phyloP scores from a whole-genome alignment of 2,329 filamentous ascomycete genomes.

The Coniella vitis region DNA sequence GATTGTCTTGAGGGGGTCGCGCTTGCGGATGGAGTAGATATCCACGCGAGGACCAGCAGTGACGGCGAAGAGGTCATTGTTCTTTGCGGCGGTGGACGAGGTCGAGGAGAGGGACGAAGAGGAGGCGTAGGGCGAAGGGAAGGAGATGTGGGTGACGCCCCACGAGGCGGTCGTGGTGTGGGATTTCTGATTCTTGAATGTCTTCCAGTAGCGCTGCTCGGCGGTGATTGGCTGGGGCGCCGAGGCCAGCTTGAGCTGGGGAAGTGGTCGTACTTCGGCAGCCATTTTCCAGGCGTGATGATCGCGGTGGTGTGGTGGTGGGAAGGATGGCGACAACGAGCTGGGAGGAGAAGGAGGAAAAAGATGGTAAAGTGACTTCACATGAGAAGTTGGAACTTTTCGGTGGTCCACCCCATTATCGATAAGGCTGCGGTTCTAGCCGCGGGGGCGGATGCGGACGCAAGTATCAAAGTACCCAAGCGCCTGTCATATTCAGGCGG shows the following conservation, averaged over 20 bases:
- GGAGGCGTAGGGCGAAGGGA: constrained; percentile 35
- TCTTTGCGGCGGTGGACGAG: constrained; percentile 38
- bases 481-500: no score
- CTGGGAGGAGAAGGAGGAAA: neutral
- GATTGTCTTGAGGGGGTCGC: constrained; percentile 89
- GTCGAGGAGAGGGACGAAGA: constrained; percentile 33
- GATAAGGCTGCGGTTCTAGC: neutral
- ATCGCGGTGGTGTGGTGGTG: constrained; percentile 17
- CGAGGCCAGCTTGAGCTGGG: constrained; percentile 74
- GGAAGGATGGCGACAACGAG: constrained; percentile 5
- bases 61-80: constrained; percentile 75
- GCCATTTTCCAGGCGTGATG: constrained; percentile 55
- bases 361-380: neutral
- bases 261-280: constrained; percentile 73
- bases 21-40: constrained; percentile 85
- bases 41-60: constrained; percentile 93
- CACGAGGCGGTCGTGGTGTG: constrained; percentile 87
- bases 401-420: constrained; percentile 8
- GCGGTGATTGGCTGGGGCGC: constrained; percentile 78
- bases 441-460: no score
- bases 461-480: no score
- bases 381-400: constrained; percentile 13
- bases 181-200: constrained; percentile 85
- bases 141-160: constrained; percentile 84
- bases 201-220: constrained; percentile 94